Conservation (phyloP, 192 early-diverging fungal species). For the Gamsiella multidivaricata region DNA sequence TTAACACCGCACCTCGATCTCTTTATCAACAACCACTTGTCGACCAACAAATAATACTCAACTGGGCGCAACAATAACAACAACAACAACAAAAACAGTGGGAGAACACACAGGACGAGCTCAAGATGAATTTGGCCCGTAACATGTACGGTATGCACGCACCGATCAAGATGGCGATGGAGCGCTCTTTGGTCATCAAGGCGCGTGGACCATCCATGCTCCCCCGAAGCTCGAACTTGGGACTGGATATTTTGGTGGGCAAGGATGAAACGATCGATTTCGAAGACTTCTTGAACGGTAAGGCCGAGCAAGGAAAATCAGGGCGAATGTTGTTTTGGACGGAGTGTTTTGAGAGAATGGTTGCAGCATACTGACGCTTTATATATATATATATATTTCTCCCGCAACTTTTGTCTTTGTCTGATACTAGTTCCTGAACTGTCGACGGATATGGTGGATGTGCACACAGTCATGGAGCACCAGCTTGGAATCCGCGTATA, state of each 20-base stretch:
- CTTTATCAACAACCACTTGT: not conserved
- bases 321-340: conserved; percentile 18
- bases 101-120: conserved; percentile 84
- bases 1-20: no score
- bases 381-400: not conserved
- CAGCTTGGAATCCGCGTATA: conserved; percentile 63
- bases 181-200: conserved; percentile 73
- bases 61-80: no score
- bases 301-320: conserved; percentile 28
- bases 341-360: not conserved
- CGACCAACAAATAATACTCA: not conserved
- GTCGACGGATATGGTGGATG: conserved; percentile 70
- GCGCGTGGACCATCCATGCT: conserved; percentile 63
- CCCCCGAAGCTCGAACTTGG: conserved; percentile 67
- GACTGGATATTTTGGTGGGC: conserved; percentile 88
- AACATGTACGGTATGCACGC: conserved; percentile 88
- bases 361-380: not conserved
- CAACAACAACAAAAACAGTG: conserved; percentile 67
- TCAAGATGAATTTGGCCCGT: conserved; percentile 85
- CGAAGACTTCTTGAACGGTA: conserved; percentile 89
- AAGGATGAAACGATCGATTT: conserved; percentile 90
- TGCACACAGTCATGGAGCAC: conserved; percentile 76
- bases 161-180: conserved; percentile 95
- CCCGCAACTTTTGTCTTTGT: not conserved
- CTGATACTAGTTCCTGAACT: conserved; percentile 61